These are phyloP conservation scores for Dendrobium catenatum DNA, from an alignment of 106 monocot genomes.

Conservation along the genomic window DNA sequence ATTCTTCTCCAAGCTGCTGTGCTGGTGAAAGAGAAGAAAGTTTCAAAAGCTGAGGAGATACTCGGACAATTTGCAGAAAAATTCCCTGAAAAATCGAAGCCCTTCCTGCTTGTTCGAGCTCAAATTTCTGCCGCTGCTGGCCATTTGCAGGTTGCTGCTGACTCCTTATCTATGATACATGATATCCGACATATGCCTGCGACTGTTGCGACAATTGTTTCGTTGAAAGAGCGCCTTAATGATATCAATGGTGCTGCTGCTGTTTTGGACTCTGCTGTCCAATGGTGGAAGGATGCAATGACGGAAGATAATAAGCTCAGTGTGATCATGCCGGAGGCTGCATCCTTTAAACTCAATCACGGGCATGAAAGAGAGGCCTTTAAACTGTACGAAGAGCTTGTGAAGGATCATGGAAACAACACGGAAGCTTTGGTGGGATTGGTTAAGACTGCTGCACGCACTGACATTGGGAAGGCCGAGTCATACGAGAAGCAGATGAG, in stretches of 20 bases:
- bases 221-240: conserved; percentile 46
- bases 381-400: conserved; percentile 44
- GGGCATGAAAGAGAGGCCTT: conserved; percentile 49
- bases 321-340: conserved; percentile 59
- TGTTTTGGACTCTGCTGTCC: conserved; percentile 57
- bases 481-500: conserved; percentile 64
- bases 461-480: conserved; percentile 79
- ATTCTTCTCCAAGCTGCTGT: conserved; percentile 84
- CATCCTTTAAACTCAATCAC: conserved; percentile 55
- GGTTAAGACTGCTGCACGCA: conserved; percentile 37
- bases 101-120: conserved; percentile 68
- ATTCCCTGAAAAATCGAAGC: conserved; percentile 54
- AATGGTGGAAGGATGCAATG: conserved; percentile 89
- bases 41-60: conserved; percentile 75
- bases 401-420: conserved; percentile 20
- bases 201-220: conserved; percentile 74
- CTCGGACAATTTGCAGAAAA: conserved; percentile 52
- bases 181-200: conserved; percentile 83
- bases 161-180: conserved; percentile 61
- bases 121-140: conserved; percentile 86
- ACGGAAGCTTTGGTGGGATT: conserved; percentile 49
- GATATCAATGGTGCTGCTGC: conserved; percentile 42
- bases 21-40: conserved; percentile 66
- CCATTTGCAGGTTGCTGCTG: conserved; percentile 53
- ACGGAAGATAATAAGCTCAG: conserved; percentile 55